A percentile compares a stretch with the other conserved stretches of the same genome.
These are phyloP conservation scores for Stenocarpella maydis DNA, from an alignment of 2,329 filamentous ascomycete species.

Conservation along the genomic window DNA sequence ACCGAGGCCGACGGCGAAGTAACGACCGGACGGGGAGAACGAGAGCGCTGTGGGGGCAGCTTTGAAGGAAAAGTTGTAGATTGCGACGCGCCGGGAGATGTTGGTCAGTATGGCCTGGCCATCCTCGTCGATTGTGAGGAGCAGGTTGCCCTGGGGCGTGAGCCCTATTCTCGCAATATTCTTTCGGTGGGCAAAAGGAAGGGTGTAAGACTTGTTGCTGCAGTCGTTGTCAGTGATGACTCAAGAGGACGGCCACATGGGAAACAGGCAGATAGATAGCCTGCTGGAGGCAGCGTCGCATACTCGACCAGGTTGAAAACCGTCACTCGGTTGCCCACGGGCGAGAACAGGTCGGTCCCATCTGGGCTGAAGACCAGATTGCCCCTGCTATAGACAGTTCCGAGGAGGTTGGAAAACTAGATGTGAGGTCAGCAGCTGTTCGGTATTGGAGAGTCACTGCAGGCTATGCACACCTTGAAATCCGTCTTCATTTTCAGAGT, in stretches of 20 bases:
- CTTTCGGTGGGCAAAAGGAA: slow-evolving; percentile 90
- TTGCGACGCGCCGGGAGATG: slow-evolving; percentile 81
- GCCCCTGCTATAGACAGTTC: slow-evolving; percentile 97
- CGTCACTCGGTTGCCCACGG: slow-evolving; percentile 93
- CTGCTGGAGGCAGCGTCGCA: slow-evolving; percentile 39
- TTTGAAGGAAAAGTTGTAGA: slow-evolving; percentile 97
- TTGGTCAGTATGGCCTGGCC: slow-evolving; percentile 94
- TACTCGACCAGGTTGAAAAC: slow-evolving; percentile 97
- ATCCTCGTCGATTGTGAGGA: slow-evolving; percentile 93
- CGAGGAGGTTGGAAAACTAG: slow-evolving; percentile 97
- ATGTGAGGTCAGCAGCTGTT: neutral
- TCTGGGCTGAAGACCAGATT: slow-evolving; percentile 97
- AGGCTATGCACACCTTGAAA: slow-evolving; percentile 76
- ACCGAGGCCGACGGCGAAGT: slow-evolving; percentile 90
- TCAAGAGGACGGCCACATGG: slow-evolving; percentile 41
- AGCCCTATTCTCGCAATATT: slow-evolving; percentile 91
- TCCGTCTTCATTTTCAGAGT: slow-evolving; percentile 91
- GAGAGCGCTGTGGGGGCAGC: slow-evolving; percentile 81
- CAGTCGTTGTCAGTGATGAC: slow-evolving; percentile 36
- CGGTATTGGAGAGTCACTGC: neutral
- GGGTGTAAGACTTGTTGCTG: slow-evolving; percentile 86
- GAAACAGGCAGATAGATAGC: neutral
- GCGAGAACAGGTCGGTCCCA: slow-evolving; percentile 93
- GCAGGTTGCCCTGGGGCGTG: slow-evolving; percentile 87
- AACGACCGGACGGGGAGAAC: slow-evolving; percentile 88